These are phyloP conservation scores for Houttuynia cordata DNA, from an alignment of 164 flowering plant genomes.

Conservation along the genomic window DNA sequence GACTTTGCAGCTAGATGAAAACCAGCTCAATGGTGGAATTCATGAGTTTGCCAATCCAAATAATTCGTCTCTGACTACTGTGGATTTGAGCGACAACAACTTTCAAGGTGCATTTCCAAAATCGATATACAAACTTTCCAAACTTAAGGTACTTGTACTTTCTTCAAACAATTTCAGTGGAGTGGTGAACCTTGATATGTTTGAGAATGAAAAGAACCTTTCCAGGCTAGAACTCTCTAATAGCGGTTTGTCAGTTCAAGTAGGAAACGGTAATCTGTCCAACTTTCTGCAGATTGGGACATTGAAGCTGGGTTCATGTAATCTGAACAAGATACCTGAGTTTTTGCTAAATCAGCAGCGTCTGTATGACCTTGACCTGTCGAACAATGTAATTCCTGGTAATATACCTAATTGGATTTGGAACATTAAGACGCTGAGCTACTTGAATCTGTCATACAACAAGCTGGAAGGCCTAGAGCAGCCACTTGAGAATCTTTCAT, in stretches of 20 bases:
- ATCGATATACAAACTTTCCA: conserved; percentile 16
- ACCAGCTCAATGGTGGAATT: conserved; percentile 21
- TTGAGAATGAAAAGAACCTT: conserved; percentile 15
- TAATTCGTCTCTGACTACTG: conserved; percentile 8
- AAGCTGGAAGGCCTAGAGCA: conserved; percentile 9
- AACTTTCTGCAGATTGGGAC: conserved; percentile 16
- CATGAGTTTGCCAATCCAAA: conserved; percentile 11
- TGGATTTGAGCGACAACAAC: conserved; percentile 18
- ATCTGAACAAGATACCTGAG: conserved; percentile 20
- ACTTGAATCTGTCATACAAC: conserved; percentile 35
- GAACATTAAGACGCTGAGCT: conserved; percentile 6
- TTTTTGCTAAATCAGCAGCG: conserved; percentile 19
- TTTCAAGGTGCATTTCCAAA: conserved; percentile 26
- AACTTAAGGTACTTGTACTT: conserved; percentile 16
- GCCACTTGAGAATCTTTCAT: background rate
- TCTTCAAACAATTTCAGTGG: conserved; percentile 30
- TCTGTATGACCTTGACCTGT: conserved; percentile 28
- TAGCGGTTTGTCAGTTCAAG: conserved; percentile 10
- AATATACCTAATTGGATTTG: conserved; percentile 35
- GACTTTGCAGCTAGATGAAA: conserved; percentile 17
- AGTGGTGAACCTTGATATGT: conserved; percentile 1
- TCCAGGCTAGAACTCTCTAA: conserved; percentile 25
- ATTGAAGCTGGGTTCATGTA: conserved; percentile 33
- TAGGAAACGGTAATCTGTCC: background rate
- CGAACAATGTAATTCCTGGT: conserved; percentile 29